Conservation (phyloP, 257 asterid species). For the Thymus mandschuricus region DNA sequence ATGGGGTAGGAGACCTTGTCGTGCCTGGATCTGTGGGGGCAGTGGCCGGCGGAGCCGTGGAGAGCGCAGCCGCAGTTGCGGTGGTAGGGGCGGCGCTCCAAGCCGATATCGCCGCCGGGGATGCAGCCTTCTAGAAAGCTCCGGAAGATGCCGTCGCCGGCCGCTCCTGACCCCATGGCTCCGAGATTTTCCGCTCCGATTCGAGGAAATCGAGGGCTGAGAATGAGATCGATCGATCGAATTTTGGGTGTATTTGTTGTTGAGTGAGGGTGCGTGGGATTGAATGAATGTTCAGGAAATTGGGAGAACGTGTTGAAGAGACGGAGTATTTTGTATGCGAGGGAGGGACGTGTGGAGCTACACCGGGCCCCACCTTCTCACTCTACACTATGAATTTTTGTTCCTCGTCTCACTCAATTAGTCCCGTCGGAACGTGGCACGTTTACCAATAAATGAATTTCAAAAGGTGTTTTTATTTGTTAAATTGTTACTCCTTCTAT, state of each 20-base stretch:
- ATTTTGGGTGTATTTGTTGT: neutral
- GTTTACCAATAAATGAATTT: too few species aligned
- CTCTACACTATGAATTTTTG: too few species aligned
- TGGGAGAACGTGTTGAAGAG: constrained; percentile 25
- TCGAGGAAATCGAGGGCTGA: neutral
- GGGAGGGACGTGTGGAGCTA: constrained; percentile 25
- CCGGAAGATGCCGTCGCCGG: constrained; percentile 60
- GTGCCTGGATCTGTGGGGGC: constrained; percentile 45
- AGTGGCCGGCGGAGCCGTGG: constrained; percentile 51
- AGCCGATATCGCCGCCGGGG: constrained; percentile 52
- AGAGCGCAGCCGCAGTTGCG: constrained; percentile 69
- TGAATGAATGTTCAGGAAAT: neutral
- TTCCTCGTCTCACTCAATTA: too few species aligned
- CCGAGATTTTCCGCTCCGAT: neutral
- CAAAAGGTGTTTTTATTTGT: too few species aligned
- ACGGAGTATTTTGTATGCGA: constrained; percentile 14
- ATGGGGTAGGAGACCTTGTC: constrained; percentile 47
- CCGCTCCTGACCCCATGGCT: constrained; percentile 60
- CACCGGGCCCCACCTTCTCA: constrained; percentile 16
- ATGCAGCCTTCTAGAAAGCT: constrained; percentile 60
- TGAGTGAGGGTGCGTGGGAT: neutral
- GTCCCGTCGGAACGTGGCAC: too few species aligned
- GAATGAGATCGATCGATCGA: neutral
- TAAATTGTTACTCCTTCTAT: too few species aligned
- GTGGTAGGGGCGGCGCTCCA: constrained; percentile 75